phyloP scores from a whole-genome alignment of 164 flowering plant species.

The Buxus sempervirens region DNA sequence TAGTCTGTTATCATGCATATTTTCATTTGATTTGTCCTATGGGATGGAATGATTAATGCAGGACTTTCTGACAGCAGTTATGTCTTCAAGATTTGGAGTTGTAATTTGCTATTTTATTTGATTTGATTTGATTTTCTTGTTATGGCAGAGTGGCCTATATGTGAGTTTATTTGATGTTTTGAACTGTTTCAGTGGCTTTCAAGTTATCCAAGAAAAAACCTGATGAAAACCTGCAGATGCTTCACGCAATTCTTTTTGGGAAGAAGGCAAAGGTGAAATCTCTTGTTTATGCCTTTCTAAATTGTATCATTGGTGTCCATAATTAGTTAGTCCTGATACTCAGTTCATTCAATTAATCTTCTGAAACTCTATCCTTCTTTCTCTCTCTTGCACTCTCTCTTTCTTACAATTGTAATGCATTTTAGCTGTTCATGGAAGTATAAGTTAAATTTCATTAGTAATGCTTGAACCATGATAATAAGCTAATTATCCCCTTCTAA shows the following conservation, averaged over 20 bases:
- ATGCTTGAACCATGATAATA: neutral
- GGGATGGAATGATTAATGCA: too few relatives aligned
- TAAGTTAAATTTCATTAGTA: neutral
- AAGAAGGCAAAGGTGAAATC: constrained; percentile 66
- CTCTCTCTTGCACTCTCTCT: neutral
- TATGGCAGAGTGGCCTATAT: constrained; percentile 10
- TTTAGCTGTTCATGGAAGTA: too few relatives aligned
- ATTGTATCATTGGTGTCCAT: neutral
- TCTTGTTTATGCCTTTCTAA: neutral
- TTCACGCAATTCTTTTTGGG: constrained; percentile 77
- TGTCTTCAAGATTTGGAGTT: neutral
- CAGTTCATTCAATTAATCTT: neutral
- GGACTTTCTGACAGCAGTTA: neutral
- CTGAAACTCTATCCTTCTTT: too few relatives aligned
- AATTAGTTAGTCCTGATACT: neutral
- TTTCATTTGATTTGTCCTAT: too few relatives aligned
- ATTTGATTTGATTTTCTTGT: constrained; percentile 8
- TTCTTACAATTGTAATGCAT: too few relatives aligned
- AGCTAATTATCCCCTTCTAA: too few relatives aligned
- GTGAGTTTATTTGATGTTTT: constrained; percentile 27
- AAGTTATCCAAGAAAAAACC: constrained; percentile 86
- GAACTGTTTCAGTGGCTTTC: constrained; percentile 75
- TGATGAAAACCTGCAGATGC: constrained; percentile 78
- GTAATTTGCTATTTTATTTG: neutral
- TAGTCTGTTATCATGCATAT: too few relatives aligned